Conservation (phyloP, 2,329 filamentous ascomycete species). For the Venturia aucupariae region DNA sequence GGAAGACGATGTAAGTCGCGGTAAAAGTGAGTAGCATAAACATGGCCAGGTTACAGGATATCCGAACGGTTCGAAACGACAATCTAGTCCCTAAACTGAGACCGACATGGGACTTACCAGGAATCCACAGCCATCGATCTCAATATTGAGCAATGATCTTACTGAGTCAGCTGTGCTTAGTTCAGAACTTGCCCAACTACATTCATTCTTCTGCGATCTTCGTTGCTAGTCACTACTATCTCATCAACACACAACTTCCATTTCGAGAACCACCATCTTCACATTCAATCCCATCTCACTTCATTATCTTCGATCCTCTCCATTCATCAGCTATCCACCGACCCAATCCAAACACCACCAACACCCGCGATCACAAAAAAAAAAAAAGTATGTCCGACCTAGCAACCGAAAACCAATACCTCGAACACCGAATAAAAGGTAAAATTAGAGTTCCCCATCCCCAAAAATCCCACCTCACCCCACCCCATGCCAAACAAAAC, state of each 20-base stretch:
- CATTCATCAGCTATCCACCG: neutral
- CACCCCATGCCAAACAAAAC: neutral
- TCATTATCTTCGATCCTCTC: neutral
- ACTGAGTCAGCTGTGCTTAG: neutral
- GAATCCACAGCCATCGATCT: neutral
- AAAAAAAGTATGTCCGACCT: neutral
- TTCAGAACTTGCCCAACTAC: neutral
- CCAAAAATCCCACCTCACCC: neutral
- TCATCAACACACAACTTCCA: too few species aligned
- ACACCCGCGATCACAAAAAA: neutral
- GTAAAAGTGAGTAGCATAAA: neutral
- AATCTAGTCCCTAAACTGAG: too few species aligned
- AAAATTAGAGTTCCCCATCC: too few species aligned
- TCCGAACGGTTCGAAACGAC: too few species aligned
- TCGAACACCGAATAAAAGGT: neutral
- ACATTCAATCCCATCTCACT: neutral
- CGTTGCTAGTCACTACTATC: neutral
- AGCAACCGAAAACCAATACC: neutral
- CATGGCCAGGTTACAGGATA: neutral
- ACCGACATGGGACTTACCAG: neutral
- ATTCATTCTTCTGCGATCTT: neutral
- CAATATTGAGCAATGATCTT: neutral
- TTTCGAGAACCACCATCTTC: too few species aligned
- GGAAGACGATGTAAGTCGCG: neutral
- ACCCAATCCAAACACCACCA: neutral